A percentile compares a stretch with the other conserved stretches of the same genome.
Conservation (phyloP, 73 alveolate genomes). For the Paramecium octaurelia region DNA sequence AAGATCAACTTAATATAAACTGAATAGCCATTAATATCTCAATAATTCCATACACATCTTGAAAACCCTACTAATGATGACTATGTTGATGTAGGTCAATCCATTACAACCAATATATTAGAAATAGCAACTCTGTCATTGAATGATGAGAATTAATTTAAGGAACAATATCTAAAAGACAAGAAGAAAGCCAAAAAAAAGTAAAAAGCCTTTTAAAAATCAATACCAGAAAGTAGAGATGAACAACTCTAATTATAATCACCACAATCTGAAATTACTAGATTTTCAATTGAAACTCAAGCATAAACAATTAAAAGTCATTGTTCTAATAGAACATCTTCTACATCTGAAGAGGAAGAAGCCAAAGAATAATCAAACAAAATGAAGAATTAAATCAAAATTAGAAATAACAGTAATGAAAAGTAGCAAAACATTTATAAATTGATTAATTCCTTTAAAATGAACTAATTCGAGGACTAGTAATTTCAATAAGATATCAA, state of each 20-base stretch:
- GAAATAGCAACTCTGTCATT: neutral
- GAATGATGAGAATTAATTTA: neutral
- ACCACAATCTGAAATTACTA: neutral
- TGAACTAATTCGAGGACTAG: neutral
- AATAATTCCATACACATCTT: neutral
- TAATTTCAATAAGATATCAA: neutral
- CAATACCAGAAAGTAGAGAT: constrained; percentile 16
- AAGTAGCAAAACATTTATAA: neutral
- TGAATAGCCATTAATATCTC: neutral
- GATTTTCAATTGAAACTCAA: neutral
- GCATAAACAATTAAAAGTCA: constrained; percentile 1
- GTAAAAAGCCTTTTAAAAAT: neutral
- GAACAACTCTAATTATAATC: neutral
- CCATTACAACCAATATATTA: neutral
- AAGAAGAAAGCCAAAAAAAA: neutral
- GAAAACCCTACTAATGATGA: neutral
- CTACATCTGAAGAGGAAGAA: neutral
- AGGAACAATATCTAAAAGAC: neutral
- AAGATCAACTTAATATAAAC: neutral
- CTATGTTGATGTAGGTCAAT: neutral
- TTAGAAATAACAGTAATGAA: neutral
- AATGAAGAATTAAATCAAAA: neutral
- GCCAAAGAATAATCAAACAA: neutral
- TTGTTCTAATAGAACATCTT: neutral
- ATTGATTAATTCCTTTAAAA: neutral